Evolutionary conservation across 352 stramenopile species (phyloP), one percentile per base, ranked within the genome.

Genomic region (Globisporangium recalcitrans): DNA sequence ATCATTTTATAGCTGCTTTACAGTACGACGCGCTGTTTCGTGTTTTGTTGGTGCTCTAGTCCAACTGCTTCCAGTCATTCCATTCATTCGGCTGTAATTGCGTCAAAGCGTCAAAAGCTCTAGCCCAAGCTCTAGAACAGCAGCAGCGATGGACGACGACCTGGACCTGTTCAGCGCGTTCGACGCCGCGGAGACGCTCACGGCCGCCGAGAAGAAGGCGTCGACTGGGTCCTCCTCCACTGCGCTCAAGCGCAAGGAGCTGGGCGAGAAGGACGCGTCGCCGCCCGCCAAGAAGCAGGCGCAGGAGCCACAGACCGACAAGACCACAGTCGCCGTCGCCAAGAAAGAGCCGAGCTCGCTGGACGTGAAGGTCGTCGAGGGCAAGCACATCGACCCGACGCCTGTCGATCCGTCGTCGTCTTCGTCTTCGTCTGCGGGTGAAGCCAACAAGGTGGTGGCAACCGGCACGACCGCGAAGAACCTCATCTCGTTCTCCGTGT

Each of bases 391-490:
- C 48, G 85, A 92, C 52, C 72, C 81, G 4, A 85, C 81, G 58
- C 74, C 79, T 5, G 73, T 68, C 1, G 72, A 81, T 13, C 21
- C 59, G 9, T 38, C 49, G 21, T 34, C 22, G 0, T 63, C 49
- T 21, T 19, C 59, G 5, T 32, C 26, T 16, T 64, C 63, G 40
- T n/a, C 26, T 11, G 32, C 32, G 19, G 27, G 27, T 19, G 46
- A 63, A 7, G 70, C 72, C 42, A 72, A 71, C 58, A 62, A 75
- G 53, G 82, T 96, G 5, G 90, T 98, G 24, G 85, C 91, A 14
- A 98, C 94, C 5, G 94, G 94, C 62, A 98, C 93, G 34, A 90
- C 97, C 52, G 88, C 98, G 69, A 98, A 98, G 71, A 97, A 97
- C 56, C 84, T 98, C 42, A 93, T 97, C 72, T 97, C 89, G 26